Evolutionary conservation across 2,329 filamentous ascomycete genomes (phyloP).

Genomic region (Aspergillus sp.): DNA sequence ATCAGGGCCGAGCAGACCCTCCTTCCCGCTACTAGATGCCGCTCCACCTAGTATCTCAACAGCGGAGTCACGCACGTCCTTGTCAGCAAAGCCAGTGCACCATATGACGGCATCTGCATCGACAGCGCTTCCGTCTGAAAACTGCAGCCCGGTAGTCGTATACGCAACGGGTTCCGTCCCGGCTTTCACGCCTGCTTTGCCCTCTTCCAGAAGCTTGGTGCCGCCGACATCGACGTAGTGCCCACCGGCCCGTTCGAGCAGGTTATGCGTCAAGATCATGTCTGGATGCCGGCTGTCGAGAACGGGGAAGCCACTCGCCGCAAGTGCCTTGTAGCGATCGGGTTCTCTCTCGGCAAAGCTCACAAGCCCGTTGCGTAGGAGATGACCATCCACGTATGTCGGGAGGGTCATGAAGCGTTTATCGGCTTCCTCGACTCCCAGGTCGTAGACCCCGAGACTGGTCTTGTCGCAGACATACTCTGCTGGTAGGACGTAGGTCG

Average conservation of each 20-base stretch:
- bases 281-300: slow-evolving; percentile 27
- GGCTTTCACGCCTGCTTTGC: slow-evolving; percentile 30
- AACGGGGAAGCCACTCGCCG: slow-evolving; percentile 37
- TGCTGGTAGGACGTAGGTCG: slow-evolving; percentile 32
- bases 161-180: slow-evolving; percentile 31
- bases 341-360: slow-evolving; percentile 29
- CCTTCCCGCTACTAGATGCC: background rate
- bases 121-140: slow-evolving; percentile 34
- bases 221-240: slow-evolving; percentile 44
- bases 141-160: slow-evolving; percentile 29
- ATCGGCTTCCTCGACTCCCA: slow-evolving; percentile 14
- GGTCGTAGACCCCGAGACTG: slow-evolving; percentile 27
- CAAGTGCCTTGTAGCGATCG: slow-evolving; percentile 34
- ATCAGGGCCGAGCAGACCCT: slow-evolving; percentile 20
- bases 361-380: slow-evolving; percentile 17
- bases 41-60: slow-evolving; percentile 28
- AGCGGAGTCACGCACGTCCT: slow-evolving; percentile 27
- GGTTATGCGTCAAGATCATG: slow-evolving; percentile 26
- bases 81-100: slow-evolving; percentile 43
- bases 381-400: slow-evolving; percentile 10
- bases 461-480: slow-evolving; percentile 21
- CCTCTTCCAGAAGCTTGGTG: slow-evolving; percentile 31
- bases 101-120: slow-evolving; percentile 41
- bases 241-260: slow-evolving; percentile 40
- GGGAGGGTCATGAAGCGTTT: slow-evolving; percentile 9